A percentile compares a stretch with the other conserved stretches of the same genome.
Evolutionary conservation across 2,329 filamentous ascomycete genomes (phyloP).

Genomic region (Fusarium sp.): DNA sequence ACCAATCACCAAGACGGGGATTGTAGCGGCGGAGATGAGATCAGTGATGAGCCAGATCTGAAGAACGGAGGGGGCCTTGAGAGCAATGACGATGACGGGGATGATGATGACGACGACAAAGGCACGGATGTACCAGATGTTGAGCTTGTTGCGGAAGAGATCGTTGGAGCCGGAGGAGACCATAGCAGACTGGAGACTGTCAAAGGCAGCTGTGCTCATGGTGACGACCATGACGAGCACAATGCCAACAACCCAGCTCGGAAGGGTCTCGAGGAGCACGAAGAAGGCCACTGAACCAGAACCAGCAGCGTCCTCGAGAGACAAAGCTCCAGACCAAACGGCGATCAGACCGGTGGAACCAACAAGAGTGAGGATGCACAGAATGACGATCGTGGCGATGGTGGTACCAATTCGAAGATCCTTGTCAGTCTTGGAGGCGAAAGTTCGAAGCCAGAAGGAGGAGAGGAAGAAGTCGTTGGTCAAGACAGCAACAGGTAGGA

Average conservation of each 20-base stretch:
- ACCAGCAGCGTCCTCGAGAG: slow-evolving; percentile 64
- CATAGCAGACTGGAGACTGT: slow-evolving; percentile 85
- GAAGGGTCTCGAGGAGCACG: slow-evolving; percentile 75
- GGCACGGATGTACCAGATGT: slow-evolving; percentile 77
- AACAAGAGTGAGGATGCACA: slow-evolving; percentile 77
- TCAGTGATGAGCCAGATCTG: slow-evolving; percentile 88
- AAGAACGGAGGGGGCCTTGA: slow-evolving; percentile 78
- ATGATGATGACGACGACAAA: slow-evolving; percentile 78
- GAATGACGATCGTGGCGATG: slow-evolving; percentile 72
- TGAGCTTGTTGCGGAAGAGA: slow-evolving; percentile 83
- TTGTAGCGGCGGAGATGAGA: slow-evolving; percentile 78
- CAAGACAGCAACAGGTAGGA: slow-evolving; percentile 81
- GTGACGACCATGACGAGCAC: slow-evolving; percentile 83
- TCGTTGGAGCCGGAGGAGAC: slow-evolving; percentile 87
- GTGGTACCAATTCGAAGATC: slow-evolving; percentile 80
- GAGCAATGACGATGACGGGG: slow-evolving; percentile 77
- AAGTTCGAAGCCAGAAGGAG: slow-evolving; percentile 85
- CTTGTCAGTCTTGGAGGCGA: slow-evolving; percentile 81
- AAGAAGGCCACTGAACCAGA: slow-evolving; percentile 79
- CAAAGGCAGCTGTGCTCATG: slow-evolving; percentile 81
- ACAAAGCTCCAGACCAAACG: slow-evolving; percentile 79
- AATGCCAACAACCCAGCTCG: slow-evolving; percentile 83
- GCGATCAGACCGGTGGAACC: slow-evolving; percentile 79
- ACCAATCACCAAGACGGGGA: slow-evolving; percentile 80
- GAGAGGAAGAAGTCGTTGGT: slow-evolving; percentile 91